A percentile compares a stretch with the other conserved stretches of the same genome.
phyloP scores from a whole-genome alignment of 768 basidiomycete genomes.

The Amanita phalloides region DNA sequence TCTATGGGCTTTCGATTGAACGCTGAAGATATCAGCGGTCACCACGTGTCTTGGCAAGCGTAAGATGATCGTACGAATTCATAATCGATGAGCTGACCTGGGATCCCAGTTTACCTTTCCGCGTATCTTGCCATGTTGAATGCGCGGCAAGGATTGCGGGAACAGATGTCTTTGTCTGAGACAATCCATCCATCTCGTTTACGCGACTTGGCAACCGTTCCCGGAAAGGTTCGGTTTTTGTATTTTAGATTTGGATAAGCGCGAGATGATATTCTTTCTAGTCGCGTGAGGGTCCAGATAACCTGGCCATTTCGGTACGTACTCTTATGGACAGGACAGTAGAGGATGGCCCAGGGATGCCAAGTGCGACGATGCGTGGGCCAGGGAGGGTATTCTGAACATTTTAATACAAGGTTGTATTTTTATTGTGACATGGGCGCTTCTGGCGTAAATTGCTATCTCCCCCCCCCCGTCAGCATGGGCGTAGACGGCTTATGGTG shows the following conservation, averaged over 20 bases:
- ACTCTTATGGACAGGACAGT: background rate
- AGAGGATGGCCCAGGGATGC: background rate
- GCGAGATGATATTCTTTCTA: too few species aligned
- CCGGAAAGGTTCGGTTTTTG: constrained; percentile 11
- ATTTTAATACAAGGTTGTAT: too few species aligned
- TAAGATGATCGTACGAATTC: too few species aligned
- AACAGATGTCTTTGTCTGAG: constrained; percentile 20
- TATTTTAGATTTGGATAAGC: background rate
- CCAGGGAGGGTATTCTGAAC: too few species aligned
- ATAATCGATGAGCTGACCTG: too few species aligned
- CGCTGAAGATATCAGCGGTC: constrained; percentile 20
- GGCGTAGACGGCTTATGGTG: too few species aligned
- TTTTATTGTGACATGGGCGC: too few species aligned
- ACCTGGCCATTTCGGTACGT: constrained; percentile 12
- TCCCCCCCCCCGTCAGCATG: too few species aligned
- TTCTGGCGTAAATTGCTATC: too few species aligned
- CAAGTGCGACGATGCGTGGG: background rate
- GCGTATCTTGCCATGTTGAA: constrained; percentile 47
- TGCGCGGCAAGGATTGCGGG: constrained; percentile 29
- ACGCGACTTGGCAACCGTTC: too few species aligned
- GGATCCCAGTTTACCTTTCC: constrained; percentile 38
- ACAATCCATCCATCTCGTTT: constrained; percentile 31
- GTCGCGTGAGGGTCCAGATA: too few species aligned
- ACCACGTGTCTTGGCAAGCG: constrained; percentile 29
- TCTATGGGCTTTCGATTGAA: background rate